Evolutionary conservation across 768 basidiomycete genomes (phyloP), one percentile per base, ranked within the genome.

Genomic region (Podaxis sp.): DNA sequence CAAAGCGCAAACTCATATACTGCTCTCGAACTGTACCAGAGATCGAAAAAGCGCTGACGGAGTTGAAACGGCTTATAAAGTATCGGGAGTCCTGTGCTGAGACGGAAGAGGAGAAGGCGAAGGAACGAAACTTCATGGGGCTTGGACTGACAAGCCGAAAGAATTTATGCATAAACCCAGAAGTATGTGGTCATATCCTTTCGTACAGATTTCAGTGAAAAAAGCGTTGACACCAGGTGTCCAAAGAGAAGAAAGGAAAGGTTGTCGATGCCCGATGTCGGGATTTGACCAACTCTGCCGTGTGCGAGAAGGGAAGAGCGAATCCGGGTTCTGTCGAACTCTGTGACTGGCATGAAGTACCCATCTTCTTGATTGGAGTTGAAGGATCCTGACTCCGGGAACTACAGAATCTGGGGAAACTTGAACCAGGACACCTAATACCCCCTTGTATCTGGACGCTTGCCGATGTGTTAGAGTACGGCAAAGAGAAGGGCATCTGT

Each of bases 21-120:
- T 99, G 97, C 73, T 98, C 97, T 9, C 95, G 97, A 68, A 99
- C 97, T 9, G 97, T 99, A 7, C 97, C 97, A 2, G 97, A 99
- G 76, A 99, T 99, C 64, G 97, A 99, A 73, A 99, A 99, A 72
- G 97, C 96, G 0, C 78, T 99, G 61, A 87, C 95, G 3, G 97
- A 99, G 74, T 75, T 99, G 70, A 97, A 98, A 71, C 79, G 96
- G 53, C 76, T 99, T 21, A 92, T 99, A 86, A 86, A 85, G 25
- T 98, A 98, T 73, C 87, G 97, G 44, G 81, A 86, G 65, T 75
- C 79, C 7, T 79, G 76, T 63, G 89, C 89, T 10, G 91, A 91
- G 67, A 88, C 84, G 1, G 83, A 87, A 25, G 90, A 89, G 63
- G 78, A 90, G 64, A 85, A 79, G 63, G 82, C 81, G 59, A 94